These are phyloP conservation scores for Arachnopeziza araneosa DNA, from an alignment of 2,329 filamentous ascomycete genomes.

Conservation along the genomic window DNA sequence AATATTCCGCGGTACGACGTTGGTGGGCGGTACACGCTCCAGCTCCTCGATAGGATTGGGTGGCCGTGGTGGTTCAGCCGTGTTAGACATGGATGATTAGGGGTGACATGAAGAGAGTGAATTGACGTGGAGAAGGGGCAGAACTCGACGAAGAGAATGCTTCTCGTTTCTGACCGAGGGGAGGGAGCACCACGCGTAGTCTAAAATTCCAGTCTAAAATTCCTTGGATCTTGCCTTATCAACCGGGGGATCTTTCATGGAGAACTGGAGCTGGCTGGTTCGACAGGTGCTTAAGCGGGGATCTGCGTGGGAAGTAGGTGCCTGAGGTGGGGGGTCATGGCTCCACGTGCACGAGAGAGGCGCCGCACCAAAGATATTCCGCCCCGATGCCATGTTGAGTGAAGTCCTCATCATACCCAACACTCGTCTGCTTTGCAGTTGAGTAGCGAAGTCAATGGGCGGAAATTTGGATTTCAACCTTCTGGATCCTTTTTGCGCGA, in stretches of 20 bases:
- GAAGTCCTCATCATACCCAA: too few species aligned
- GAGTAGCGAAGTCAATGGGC: too few species aligned
- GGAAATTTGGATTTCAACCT: too few species aligned
- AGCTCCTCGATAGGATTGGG: constrained; percentile 23
- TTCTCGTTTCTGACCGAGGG: not conserved
- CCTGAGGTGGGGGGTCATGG: too few species aligned
- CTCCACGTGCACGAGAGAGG: too few species aligned
- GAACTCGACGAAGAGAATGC: too few species aligned
- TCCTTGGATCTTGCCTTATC: not conserved
- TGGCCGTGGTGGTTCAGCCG: constrained; percentile 27
- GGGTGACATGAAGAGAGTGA: not conserved
- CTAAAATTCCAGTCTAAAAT: not conserved
- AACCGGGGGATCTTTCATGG: not conserved
- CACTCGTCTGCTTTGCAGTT: too few species aligned
- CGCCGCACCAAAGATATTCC: too few species aligned
- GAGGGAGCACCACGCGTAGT: not conserved
- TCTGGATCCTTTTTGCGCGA: too few species aligned
- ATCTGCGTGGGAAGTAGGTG: not conserved
- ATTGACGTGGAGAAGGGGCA: not conserved
- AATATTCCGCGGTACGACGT: constrained; percentile 26
- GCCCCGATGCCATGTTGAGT: too few species aligned
- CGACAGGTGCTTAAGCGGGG: not conserved
- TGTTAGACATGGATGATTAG: constrained; percentile 28
- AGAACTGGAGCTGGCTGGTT: not conserved
- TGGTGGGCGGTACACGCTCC: constrained; percentile 23